These are phyloP conservation scores for Nyssa sinensis DNA, from an alignment of 148 eudicot species.

Conservation along the genomic window DNA sequence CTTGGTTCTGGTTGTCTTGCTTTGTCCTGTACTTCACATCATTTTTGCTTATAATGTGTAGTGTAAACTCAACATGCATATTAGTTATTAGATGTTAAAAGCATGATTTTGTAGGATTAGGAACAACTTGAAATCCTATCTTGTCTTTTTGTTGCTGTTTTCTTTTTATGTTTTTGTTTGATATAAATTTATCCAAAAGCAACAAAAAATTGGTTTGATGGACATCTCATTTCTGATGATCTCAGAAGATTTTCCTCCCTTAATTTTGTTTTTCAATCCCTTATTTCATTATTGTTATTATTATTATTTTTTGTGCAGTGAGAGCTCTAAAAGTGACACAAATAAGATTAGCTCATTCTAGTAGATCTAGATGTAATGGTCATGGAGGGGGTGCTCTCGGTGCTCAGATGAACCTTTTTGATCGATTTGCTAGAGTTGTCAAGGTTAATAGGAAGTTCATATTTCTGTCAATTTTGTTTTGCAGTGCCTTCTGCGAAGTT, in stretches of 20 bases:
- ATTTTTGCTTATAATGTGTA: too few species aligned
- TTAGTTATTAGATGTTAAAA: neutral
- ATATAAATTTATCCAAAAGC: neutral
- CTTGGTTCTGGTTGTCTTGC: too few species aligned
- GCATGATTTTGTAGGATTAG: neutral
- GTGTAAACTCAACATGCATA: neutral
- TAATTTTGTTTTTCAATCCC: neutral
- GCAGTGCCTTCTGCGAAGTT: neutral
- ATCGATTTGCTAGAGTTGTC: constrained; percentile 92
- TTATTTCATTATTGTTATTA: constrained; percentile 2
- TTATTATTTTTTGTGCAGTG: constrained; percentile 47
- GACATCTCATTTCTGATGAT: neutral
- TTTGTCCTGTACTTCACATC: too few species aligned
- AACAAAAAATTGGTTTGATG: too few species aligned
- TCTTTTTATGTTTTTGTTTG: neutral
- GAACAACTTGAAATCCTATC: neutral
- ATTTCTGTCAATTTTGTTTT: constrained; percentile 4
- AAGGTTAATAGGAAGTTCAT: constrained; percentile 52
- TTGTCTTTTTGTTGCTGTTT: neutral
- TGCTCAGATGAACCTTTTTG: constrained; percentile 75
- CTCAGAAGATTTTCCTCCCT: neutral
- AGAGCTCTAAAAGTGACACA: constrained; percentile 54
- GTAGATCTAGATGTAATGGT: constrained; percentile 47
- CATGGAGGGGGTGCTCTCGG: constrained; percentile 63
- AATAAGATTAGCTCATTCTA: constrained; percentile 38